Evolutionary conservation across 202 grass and related monocot species (phyloP), one percentile per base, ranked within the genome.

Genomic region (Schoenoplectus triqueter): DNA sequence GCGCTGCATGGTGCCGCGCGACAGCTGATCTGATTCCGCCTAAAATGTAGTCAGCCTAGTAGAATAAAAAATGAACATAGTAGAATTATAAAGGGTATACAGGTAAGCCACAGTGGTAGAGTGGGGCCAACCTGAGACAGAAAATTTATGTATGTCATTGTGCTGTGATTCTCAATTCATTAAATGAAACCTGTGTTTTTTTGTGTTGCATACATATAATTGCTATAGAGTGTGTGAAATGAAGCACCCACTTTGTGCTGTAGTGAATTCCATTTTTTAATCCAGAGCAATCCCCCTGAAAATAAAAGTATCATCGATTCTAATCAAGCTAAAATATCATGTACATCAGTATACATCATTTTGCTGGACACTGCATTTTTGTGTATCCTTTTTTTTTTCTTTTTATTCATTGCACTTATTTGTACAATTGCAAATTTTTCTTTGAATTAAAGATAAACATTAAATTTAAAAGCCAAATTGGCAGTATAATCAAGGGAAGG

Each of bases 211-310:
- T 73, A 40, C 90, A 97, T 89, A 86, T 94, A 97, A 66, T 92
- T 85, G 67, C 88, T 89, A 76, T 92, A 97, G 6, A 94, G 49
- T 18, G 83, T 81, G 67, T 90, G 87, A 88, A 97, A 97, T 48
- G 92, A 89, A 0, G 90, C 85, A 0, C 88, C 92, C 7, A 92
- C 85, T 0, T 92, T 84, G 73, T 97, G 87, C 84, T 97, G 94
- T 7, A 97, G 87, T 0, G 92, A 89, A 80, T 91, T 89, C 92
- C 88, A 97, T 40, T 94, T 80, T 1, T 91, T 85, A 3, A 94
- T 88, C 49, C 91, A 94, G 42, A 97, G 10, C 87, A 97, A 75
- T 0, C 94, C 92, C 1, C 88, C 90, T 97, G 85, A 64, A 87
- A 19, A 10, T 19, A 2, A 56, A 47, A n/a, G 42, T 60, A 60